Conservation (phyloP, 352 stramenopile species). For the Globisporangium barbulae region DNA sequence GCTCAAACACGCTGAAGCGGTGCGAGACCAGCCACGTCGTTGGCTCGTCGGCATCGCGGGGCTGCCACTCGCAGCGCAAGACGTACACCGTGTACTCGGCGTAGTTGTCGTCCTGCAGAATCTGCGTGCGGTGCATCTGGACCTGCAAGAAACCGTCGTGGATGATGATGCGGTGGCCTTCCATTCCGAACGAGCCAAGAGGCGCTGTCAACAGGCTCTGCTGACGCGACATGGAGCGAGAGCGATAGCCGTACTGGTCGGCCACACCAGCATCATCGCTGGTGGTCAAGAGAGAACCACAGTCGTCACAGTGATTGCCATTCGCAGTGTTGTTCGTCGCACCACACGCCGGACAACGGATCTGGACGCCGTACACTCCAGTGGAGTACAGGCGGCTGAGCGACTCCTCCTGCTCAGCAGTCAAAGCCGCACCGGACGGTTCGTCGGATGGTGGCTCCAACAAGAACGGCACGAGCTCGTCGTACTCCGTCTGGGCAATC, state of each 20-base stretch:
- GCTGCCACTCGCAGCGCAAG: constrained; percentile 80
- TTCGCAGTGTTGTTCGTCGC: constrained; percentile 88
- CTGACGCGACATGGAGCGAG: constrained; percentile 56
- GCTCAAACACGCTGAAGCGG: constrained; percentile 70
- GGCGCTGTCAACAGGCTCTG: constrained; percentile 63
- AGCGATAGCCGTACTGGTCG: constrained; percentile 53
- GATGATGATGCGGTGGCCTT: constrained; percentile 76
- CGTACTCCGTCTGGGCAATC: constrained; percentile 83
- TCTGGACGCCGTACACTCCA: constrained; percentile 82
- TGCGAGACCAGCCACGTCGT: constrained; percentile 72
- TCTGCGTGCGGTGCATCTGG: constrained; percentile 83
- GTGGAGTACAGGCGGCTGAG: constrained; percentile 73
- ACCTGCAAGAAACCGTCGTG: constrained; percentile 84
- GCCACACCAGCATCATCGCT: constrained; percentile 53
- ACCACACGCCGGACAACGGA: constrained; percentile 81
- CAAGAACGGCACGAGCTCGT: constrained; percentile 86
- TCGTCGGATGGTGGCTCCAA: constrained; percentile 65
- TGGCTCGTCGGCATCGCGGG: constrained; percentile 46
- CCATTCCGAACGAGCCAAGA: constrained; percentile 73
- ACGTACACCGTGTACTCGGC: constrained; percentile 89
- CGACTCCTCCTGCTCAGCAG: constrained; percentile 79
- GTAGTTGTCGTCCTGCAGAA: constrained; percentile 88
- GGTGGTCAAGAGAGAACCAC: constrained; percentile 79
- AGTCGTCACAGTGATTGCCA: constrained; percentile 85
- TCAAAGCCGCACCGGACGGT: constrained; percentile 58